Percentiles rank a stretch among this genome's conserved stretches.
Evolutionary conservation across 768 basidiomycete genomes (phyloP).

Genomic region (Leucosporidium scottii): DNA sequence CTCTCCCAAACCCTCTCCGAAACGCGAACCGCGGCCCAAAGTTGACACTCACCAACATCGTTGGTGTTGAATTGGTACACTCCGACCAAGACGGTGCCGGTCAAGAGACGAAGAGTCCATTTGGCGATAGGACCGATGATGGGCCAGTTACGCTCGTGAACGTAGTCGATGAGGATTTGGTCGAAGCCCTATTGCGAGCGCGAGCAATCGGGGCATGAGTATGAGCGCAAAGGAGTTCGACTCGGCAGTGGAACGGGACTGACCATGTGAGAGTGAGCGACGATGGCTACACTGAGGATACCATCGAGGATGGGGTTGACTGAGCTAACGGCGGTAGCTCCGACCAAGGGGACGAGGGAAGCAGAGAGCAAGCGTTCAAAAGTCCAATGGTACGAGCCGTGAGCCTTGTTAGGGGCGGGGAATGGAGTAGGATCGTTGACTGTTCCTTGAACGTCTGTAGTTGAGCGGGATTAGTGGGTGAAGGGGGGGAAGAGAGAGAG

Average conservation of each 20-base stretch:
- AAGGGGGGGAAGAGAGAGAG: too few relatives aligned
- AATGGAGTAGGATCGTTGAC: constrained; percentile 93
- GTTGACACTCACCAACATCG: constrained; percentile 72
- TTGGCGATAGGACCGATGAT: constrained; percentile 57
- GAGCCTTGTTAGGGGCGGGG: constrained; percentile 56
- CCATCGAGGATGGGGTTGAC: constrained; percentile 83
- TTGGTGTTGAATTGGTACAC: constrained; percentile 98
- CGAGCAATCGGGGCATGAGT: too few relatives aligned
- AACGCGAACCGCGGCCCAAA: background rate
- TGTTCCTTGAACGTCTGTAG: constrained; percentile 58
- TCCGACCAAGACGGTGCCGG: constrained; percentile 75
- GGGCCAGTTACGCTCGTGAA: constrained; percentile 92
- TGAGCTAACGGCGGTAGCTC: constrained; percentile 72
- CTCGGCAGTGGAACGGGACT: constrained; percentile 23
- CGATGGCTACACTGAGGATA: constrained; percentile 72
- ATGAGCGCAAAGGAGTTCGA: too few relatives aligned
- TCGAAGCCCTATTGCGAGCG: constrained; percentile 61
- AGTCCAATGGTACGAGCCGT: constrained; percentile 86
- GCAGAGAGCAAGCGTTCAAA: constrained; percentile 91
- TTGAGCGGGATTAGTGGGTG: too few relatives aligned
- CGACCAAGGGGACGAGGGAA: constrained; percentile 77
- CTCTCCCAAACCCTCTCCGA: background rate
- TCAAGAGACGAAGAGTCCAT: constrained; percentile 73
- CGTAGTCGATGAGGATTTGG: constrained; percentile 70
- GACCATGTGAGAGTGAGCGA: constrained; percentile 97